Evolutionary conservation across 306 rosid species (phyloP), one percentile per base, ranked within the genome.

Genomic region (Pterocarpus macrocarpus): DNA sequence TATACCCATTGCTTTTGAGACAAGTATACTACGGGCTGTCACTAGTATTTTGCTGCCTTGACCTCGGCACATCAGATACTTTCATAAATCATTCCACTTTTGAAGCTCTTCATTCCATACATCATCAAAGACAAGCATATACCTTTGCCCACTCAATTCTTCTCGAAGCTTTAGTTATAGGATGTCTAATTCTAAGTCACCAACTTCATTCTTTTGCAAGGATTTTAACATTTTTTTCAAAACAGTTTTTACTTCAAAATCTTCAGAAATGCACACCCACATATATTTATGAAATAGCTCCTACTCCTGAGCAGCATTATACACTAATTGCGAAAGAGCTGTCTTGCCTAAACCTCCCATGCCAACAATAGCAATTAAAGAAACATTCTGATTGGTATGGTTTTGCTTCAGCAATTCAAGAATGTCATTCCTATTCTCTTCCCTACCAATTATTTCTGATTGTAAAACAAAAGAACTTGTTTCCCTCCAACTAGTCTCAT

Each of bases 341-440:
- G 73, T 76, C 34, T 76, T 76, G 5, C 73, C 80, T 35, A 64
- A 49, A 5, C 80, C 80, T 50, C 77, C 77, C 53, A 71, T 71
- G 53, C 77, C 77, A 53, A 71, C 64, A 52, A 71, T 35, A 36
- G 69, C 13, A 63, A 63, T 32, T 3, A 76, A 2, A 13, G 71
- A 33, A 47, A 63, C 71, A 76, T 63, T 76, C 34, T 63, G n/a
- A 3, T 8, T 35, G 11, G 43, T 32, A 30, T 3, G 6, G 2
- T 45, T 45, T 22, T 45, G 34, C 64, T 15, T 8, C 44, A 76
- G 55, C 47, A 76, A 34, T 9, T 63, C 58, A 47, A 63, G 3
- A n/a, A 76, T 47, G n/a, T 49, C 61, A 2, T 47, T 63, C 7
- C 45, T 63, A 16, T 17, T 34, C 33, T 63, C 35, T 16, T 76